Evolutionary conservation across 441 rosid genomes (phyloP).

Genomic region (Jatropha podagrica): DNA sequence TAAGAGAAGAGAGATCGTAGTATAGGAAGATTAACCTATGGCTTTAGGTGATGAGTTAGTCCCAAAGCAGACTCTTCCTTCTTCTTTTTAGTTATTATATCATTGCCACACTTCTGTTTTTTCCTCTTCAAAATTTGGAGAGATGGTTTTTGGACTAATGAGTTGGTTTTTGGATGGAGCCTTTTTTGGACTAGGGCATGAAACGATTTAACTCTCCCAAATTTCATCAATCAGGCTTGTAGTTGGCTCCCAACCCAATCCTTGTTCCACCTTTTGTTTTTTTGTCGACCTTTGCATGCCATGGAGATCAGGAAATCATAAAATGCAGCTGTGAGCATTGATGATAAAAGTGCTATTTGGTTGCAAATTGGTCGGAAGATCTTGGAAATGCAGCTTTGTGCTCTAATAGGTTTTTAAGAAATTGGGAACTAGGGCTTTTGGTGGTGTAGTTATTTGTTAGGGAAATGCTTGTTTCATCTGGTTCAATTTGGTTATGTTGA

Average conservation of each 20-base stretch:
- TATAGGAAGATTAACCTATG: too few relatives aligned
- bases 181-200: not conserved
- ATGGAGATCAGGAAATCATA: not conserved
- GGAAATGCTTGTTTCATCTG: not conserved
- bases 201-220: not conserved
- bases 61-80: too few relatives aligned
- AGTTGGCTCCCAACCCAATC: not conserved
- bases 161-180: not conserved
- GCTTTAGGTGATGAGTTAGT: too few relatives aligned
- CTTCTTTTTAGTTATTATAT: not conserved
- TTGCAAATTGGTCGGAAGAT: not conserved
- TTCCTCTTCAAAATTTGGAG: not conserved
- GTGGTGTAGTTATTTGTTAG: not conserved
- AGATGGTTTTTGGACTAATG: not conserved
- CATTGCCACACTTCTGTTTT: not conserved
- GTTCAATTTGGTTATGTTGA: not conserved
- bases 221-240: not conserved
- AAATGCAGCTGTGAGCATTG: not conserved
- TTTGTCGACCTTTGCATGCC: not conserved
- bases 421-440: not conserved
- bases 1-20: too few relatives aligned
- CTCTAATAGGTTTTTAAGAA: not conserved
- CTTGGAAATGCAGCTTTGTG: not conserved
- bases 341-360: not conserved
- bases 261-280: not conserved